Percentiles rank a stretch among this genome's conserved stretches.
These are phyloP conservation scores for Aspergillus neoniger DNA, from an alignment of 2,329 filamentous ascomycete species.

Conservation along the genomic window DNA sequence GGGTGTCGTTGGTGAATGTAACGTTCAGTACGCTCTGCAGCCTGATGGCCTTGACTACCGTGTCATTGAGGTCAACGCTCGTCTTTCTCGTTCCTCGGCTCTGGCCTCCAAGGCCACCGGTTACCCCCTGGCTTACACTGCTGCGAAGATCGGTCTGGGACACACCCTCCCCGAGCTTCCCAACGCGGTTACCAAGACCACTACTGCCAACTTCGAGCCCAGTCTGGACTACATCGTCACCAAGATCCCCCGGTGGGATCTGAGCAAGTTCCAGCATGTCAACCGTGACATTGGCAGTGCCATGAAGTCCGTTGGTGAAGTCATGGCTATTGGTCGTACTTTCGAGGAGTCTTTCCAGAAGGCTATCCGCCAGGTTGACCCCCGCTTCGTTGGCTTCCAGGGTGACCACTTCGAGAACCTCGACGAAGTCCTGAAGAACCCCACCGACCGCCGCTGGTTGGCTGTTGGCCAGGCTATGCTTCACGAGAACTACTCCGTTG, in stretches of 20 bases:
- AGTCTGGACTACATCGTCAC: conserved; percentile 97
- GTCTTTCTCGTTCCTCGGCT: conserved; percentile 94
- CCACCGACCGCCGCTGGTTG: conserved; percentile 94
- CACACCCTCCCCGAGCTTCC: conserved; percentile 94
- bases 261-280: conserved; percentile 98
- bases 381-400: conserved; percentile 88
- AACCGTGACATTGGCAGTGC: conserved; percentile 95
- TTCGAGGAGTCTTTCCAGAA: conserved; percentile 99
- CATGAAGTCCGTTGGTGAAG: conserved; percentile 99
- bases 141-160: conserved; percentile 95
- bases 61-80: conserved; percentile 98
- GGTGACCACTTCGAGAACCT: conserved; percentile 92
- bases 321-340: conserved; percentile 98
- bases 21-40: conserved; percentile 96
- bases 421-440: conserved; percentile 85
- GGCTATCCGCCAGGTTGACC: conserved; percentile 95
- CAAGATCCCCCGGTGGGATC: conserved; percentile 97
- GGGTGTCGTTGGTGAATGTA: conserved; percentile 97
- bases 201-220: conserved; percentile 97
- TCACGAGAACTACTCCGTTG: conserved; percentile 92
- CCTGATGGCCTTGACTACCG: conserved; percentile 97
- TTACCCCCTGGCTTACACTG: conserved; percentile 95
- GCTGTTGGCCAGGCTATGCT: conserved; percentile 97
- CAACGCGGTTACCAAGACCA: conserved; percentile 97
- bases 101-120: conserved; percentile 97